Evolutionary conservation across 768 basidiomycete genomes (phyloP), one percentile per base, ranked within the genome.

Genomic region (Albatrellus ellisii): DNA sequence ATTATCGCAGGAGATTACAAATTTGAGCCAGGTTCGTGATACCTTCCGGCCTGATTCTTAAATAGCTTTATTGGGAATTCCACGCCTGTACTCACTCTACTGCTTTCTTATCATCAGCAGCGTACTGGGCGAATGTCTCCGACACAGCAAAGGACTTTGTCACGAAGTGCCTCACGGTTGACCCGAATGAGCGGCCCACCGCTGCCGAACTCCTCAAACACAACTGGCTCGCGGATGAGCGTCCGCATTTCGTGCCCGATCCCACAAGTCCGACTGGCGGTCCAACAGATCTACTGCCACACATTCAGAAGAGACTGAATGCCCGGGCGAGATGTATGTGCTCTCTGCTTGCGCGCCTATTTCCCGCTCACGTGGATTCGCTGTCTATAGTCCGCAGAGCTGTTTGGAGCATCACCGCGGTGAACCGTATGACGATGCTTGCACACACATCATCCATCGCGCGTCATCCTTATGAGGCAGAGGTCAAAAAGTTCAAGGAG

Each of bases 1-100:
- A 97, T 98, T 66, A 78, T 91, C 37, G 73, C 74, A 0, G 91
- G 89, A 6, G 87, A 95, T 62, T 97, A 89, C 65, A 81, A 80
- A 56, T 98, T 97, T 56, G 79, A 81, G 69, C 83, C 83, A 17
- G 70, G 67, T 56, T 43, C 50, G 59, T 54, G 22, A n/a, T n/a
- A n/a, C 18, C 26, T 36, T 35, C 6, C 27, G 39, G 11, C 21
- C 25, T 18, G 22, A 8, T 22, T 11, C n/a, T n/a, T n/a, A n/a
- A n/a, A n/a, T n/a, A n/a, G n/a, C n/a, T n/a, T n/a, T n/a, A n/a
- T n/a, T n/a, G n/a, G n/a, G n/a, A n/a, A n/a, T n/a, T 10, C 29
- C 29, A 4, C 9, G 6, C 29, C 6, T 17, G 14, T 17, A 17
- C 29, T 17, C 29, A 17, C 29, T 10, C 4, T 5, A 12, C 5